These are phyloP conservation scores for Prillingera fragicola DNA, from an alignment of 1,284 basidiomycete genomes.

Conservation along the genomic window DNA sequence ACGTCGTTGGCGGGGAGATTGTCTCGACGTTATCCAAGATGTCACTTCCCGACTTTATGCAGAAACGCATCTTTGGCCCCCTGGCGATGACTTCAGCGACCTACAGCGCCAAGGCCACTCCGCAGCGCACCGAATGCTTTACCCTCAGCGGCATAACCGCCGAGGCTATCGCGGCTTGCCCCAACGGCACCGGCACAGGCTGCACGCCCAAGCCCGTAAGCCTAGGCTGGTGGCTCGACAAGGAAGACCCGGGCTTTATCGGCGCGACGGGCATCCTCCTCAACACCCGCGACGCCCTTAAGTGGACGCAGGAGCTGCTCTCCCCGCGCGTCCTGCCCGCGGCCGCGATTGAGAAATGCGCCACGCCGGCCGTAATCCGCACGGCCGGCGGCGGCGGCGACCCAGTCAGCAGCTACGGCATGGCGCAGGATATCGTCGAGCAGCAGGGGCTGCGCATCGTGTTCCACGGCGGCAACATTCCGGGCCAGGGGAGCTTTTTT, in stretches of 20 bases:
- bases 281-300: no score
- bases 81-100: constrained; percentile 28
- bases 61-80: constrained; percentile 29
- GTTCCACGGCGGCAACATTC: constrained; percentile 18
- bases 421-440: constrained; percentile 13
- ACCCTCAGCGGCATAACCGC: no score
- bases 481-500: constrained; percentile 15
- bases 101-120: constrained; percentile 19
- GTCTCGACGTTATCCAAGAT: constrained; percentile 24
- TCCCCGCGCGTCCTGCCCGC: constrained; percentile 24
- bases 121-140: no score
- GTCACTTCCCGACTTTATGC: constrained; percentile 23
- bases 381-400: background rate
- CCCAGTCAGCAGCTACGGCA: constrained; percentile 15
- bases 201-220: no score
- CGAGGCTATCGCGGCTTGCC: no score
- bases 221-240: no score
- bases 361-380: background rate
- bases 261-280: no score
- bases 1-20: constrained; percentile 22
- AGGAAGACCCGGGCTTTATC: no score
- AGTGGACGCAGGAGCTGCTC: no score
- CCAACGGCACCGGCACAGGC: no score
- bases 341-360: constrained; percentile 2
- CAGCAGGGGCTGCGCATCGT: no score